phyloP scores from a whole-genome alignment of 768 basidiomycete species.

The Paxillus ammoniavirescens region DNA sequence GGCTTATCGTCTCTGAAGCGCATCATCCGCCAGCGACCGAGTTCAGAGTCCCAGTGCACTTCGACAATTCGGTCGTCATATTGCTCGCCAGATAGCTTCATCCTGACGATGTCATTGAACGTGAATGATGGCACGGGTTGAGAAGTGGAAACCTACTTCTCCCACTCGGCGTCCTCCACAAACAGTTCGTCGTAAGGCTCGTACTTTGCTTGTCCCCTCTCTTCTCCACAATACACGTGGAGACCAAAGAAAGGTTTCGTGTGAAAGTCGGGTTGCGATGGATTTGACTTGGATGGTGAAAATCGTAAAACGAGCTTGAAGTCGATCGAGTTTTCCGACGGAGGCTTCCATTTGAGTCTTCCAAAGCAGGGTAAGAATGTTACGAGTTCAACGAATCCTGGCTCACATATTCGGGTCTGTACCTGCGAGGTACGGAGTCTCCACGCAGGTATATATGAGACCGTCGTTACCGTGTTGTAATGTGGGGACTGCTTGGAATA shows the following conservation, averaged over 20 bases:
- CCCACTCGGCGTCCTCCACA: slow-evolving; percentile 91
- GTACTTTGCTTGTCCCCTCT: slow-evolving; percentile 54
- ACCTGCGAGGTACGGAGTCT: slow-evolving; percentile 73
- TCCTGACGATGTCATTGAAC: slow-evolving; percentile 42
- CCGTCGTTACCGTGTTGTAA: slow-evolving; percentile 94
- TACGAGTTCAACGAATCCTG: neutral
- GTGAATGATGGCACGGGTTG: neutral
- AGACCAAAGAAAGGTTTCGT: slow-evolving; percentile 87
- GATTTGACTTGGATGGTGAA: slow-evolving; percentile 57
- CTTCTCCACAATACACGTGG: slow-evolving; percentile 78
- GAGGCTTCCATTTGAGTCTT: slow-evolving; percentile 98
- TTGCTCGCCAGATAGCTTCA: slow-evolving; percentile 84
- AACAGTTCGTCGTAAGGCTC: slow-evolving; percentile 85
- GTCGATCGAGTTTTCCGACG: slow-evolving; percentile 96
- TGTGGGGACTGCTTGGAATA: slow-evolving; percentile 81
- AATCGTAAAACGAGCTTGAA: slow-evolving; percentile 96
- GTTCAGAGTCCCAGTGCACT: slow-evolving; percentile 80
- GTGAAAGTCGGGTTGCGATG: slow-evolving; percentile 68
- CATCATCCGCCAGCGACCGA: slow-evolving; percentile 82
- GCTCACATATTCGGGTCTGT: slow-evolving; percentile 89
- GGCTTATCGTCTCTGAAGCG: slow-evolving; percentile 94
- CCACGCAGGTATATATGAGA: slow-evolving; percentile 92
- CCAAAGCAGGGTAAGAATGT: slow-evolving; percentile 5
- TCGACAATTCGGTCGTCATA: slow-evolving; percentile 93
- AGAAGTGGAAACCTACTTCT: slow-evolving; percentile 55